Base-by-base conservation (phyloP, 495 filamentous ascomycete species). In the Delitschia confertaspora region DNA sequence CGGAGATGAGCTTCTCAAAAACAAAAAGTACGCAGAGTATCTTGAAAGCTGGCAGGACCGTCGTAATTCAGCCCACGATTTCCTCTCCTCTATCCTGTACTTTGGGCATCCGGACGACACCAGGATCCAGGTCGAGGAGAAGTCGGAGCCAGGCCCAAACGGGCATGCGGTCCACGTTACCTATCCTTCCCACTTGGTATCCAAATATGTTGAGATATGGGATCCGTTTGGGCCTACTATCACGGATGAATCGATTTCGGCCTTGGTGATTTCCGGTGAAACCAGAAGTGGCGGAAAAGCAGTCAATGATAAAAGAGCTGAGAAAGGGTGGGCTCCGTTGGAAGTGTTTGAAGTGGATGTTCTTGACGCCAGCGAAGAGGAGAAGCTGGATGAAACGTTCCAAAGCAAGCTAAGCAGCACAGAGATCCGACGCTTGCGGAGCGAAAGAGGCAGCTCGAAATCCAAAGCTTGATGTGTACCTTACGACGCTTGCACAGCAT, bases 341-440 rank as follows among this genome's bases (percentile, higher is more conserved):
- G 79, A 85, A 21, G 75, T 91, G 6, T 93, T 88, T 59, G 87
- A 91, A 60, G 83, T 96, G n/a, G 86, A 91, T 52, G 88, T 95
- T 24, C 73, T 95, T 14, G 79, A 88, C 60, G 70, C 79, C 7
- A 70, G 72, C 8, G 81, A 82, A 29, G 73, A 74, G 7, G 67
- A 65, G 18, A 42, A 34, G 38, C 53, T 50, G 36, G 72, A 76
- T 24, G 70, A 74, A 33, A 61, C 60, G 35, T 94, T 89, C 58
- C 74, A 79, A 3, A 70, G 72, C 21, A 98, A 95, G 64, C 83
- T 98, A 55, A 94, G 88, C 69, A 95, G 91, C 41, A 57, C 53
- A 1, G 80, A 76, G 49, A 76, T 81, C 39, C 66, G 78, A 57
- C 74, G 70, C 33, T 69, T 65, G 26, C 45, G 61, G 32, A 59